Conservation (phyloP, 768 basidiomycete species). For the Pulveroboletus sp. region DNA sequence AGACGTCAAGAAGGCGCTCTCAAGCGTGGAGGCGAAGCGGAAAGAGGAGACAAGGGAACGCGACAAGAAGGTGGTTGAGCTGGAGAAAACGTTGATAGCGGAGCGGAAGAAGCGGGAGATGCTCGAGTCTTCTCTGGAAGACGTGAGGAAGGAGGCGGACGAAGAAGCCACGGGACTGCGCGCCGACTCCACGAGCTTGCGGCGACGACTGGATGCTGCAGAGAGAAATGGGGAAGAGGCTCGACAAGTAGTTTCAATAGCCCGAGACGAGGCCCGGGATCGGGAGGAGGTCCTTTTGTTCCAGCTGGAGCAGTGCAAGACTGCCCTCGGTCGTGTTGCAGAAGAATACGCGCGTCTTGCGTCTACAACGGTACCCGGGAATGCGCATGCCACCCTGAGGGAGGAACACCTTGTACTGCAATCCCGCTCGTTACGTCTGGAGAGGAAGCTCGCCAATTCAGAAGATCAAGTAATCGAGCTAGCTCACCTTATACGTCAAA, state of each 20-base stretch:
- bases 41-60: conserved; percentile 54
- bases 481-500: conserved; percentile 57
- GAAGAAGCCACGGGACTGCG: conserved; percentile 38
- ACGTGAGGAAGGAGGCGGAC: conserved; percentile 41
- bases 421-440: conserved; percentile 48
- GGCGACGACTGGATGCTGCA: conserved; percentile 36
- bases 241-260: conserved; percentile 29
- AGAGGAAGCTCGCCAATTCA: conserved; percentile 67
- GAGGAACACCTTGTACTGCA: conserved; percentile 38
- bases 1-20: conserved; percentile 51
- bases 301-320: conserved; percentile 51
- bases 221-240: conserved; percentile 37
- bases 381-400: conserved; percentile 38
- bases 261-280: conserved; percentile 31
- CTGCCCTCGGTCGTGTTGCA: conserved; percentile 45
- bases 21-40: conserved; percentile 46
- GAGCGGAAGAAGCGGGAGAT: conserved; percentile 54
- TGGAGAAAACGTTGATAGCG: conserved; percentile 47
- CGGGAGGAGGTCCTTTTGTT: conserved; percentile 46
- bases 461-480: conserved; percentile 67
- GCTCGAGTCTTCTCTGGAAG: conserved; percentile 43
- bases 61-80: conserved; percentile 52
- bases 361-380: conserved; percentile 38
- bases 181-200: conserved; percentile 32
- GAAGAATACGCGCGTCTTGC: conserved; percentile 55